Percentiles rank a stretch among this genome's conserved stretches.
Conservation (phyloP, 140 eudicot species). For the Ambrosia hybrid region DNA sequence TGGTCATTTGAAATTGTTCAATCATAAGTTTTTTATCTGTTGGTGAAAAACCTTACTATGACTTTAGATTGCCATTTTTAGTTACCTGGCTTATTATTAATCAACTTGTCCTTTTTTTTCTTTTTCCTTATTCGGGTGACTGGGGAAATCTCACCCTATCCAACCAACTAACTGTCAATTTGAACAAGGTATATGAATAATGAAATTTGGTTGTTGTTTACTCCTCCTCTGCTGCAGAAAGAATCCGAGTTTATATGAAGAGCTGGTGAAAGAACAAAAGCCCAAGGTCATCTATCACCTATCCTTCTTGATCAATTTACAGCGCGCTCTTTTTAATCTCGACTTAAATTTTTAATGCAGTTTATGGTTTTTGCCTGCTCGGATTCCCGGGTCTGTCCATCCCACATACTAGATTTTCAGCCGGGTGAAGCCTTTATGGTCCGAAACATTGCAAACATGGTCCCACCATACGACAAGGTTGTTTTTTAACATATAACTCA, state of each 20-base stretch:
- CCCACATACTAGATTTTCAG: constrained; percentile 72
- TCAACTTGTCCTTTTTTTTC: neutral
- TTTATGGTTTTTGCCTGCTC: constrained; percentile 94
- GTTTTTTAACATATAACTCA: neutral
- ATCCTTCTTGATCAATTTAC: neutral
- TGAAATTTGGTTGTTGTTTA: neutral
- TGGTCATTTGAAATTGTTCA: too few relatives aligned
- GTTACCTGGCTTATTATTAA: too few relatives aligned
- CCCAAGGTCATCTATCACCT: constrained; percentile 61
- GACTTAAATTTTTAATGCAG: constrained; percentile 34
- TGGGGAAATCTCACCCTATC: too few relatives aligned
- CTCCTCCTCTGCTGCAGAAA: constrained; percentile 45
- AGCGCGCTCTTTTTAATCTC: neutral
- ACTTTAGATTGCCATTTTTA: too few relatives aligned
- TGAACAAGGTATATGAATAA: too few relatives aligned
- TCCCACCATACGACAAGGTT: constrained; percentile 82
- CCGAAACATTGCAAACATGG: constrained; percentile 89
- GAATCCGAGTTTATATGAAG: constrained; percentile 59
- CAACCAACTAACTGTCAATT: too few relatives aligned
- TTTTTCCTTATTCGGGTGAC: neutral
- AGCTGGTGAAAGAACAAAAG: constrained; percentile 76
- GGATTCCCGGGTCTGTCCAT: constrained; percentile 97
- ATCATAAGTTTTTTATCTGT: too few relatives aligned
- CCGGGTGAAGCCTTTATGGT: constrained; percentile 98
- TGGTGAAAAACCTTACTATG: too few relatives aligned